These are phyloP conservation scores for Sextonia rubra DNA, from an alignment of 164 flowering plant genomes.

Conservation along the genomic window DNA sequence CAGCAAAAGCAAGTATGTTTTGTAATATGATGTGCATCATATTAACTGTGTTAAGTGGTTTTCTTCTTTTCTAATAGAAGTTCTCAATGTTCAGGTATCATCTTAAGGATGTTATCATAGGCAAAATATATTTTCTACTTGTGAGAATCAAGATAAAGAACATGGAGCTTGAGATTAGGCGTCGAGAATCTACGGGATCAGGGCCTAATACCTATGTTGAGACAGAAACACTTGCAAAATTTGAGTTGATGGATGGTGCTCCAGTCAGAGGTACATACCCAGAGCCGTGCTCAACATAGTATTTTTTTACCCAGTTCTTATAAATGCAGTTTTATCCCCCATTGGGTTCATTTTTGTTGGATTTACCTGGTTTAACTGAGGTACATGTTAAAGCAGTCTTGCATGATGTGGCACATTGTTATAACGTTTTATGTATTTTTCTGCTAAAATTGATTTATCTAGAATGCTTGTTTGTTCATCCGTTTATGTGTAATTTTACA, in stretches of 20 bases:
- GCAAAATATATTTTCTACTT: constrained; percentile 91
- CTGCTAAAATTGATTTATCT: not conserved
- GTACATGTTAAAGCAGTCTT: not conserved
- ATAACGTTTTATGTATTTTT: not conserved
- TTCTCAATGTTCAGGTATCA: constrained; percentile 63
- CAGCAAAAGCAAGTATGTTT: constrained; percentile 91
- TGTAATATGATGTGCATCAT: not conserved
- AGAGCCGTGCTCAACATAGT: not conserved
- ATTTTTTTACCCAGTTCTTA: too few relatives aligned
- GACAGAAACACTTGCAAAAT: constrained; percentile 92
- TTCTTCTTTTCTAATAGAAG: constrained; percentile 11
- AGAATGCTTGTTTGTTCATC: not conserved
- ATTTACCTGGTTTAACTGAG: not conserved
- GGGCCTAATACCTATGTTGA: constrained; percentile 92
- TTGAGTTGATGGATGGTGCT: constrained; percentile 97
- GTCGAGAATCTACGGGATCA: constrained; percentile 96
- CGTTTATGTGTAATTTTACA: constrained; percentile 8
- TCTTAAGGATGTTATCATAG: constrained; percentile 88
- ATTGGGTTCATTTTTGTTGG: too few relatives aligned
- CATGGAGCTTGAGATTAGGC: constrained; percentile 96
- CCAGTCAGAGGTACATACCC: constrained; percentile 78
- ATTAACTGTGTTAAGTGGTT: too few relatives aligned
- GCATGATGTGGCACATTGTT: too few relatives aligned
- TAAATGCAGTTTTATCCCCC: too few relatives aligned
- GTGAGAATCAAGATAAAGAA: constrained; percentile 91